Evolutionary conservation across 371 early-diverging fungal species (phyloP).

Genomic region (Mortierella sp.): DNA sequence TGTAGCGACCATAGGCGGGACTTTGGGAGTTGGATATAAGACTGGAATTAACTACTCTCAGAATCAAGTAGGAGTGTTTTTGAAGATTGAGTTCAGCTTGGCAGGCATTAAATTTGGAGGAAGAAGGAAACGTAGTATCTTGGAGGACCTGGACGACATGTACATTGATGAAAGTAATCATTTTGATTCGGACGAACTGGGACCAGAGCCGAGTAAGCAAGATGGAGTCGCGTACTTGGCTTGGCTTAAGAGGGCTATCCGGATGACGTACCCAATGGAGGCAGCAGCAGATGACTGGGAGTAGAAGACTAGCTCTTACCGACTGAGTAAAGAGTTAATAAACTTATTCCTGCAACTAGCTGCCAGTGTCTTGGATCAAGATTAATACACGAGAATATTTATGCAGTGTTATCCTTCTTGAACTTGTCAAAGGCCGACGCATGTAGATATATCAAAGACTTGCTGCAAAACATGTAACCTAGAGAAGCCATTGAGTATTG

Average conservation of each 20-base stretch:
- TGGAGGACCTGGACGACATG: not conserved
- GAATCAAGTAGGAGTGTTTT: slow-evolving; percentile 23
- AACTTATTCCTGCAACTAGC: no score
- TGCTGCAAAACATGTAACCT: no score
- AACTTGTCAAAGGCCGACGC: no score
- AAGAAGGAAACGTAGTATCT: slow-evolving; percentile 19
- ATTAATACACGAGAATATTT: no score
- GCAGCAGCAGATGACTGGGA: slow-evolving; percentile 10
- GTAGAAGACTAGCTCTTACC: not conserved
- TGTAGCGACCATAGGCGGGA: slow-evolving; percentile 25
- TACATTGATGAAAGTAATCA: not conserved
- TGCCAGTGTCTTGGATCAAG: no score
- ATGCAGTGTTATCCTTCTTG: no score
- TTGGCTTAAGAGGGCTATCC: slow-evolving; percentile 31
- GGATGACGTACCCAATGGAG: slow-evolving; percentile 21
- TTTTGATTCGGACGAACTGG: not conserved
- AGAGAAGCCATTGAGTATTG: no score
- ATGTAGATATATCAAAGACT: no score
- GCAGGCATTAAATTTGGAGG: slow-evolving; percentile 12
- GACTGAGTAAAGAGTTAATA: not conserved
- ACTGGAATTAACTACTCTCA: slow-evolving; percentile 29
- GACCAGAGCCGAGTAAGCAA: slow-evolving; percentile 21
- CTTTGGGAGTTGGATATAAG: slow-evolving; percentile 22
- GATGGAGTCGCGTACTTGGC: slow-evolving; percentile 26
- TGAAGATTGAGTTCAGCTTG: slow-evolving; percentile 41